Base-by-base conservation (phyloP, 78 protist genomes). In the Isochrysis galbana region DNA sequence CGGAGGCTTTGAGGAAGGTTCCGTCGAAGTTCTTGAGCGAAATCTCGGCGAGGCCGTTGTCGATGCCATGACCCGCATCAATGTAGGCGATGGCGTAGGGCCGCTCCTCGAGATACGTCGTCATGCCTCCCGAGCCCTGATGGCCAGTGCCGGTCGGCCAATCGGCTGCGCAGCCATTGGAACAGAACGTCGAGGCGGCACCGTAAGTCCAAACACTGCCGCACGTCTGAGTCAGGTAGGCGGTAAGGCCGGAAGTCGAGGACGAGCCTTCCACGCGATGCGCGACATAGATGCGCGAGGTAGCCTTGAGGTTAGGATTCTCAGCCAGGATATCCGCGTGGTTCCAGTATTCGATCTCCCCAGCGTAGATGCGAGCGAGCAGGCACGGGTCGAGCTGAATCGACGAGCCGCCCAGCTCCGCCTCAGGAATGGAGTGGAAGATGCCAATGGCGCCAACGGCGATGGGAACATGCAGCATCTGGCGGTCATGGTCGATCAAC, bases 391-490 rank as follows among this genome's bases (percentile, higher is more conserved):
- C 14, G 29, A 87, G 78, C 26, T 55, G 5, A 25, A 87, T 1
- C 34, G 55, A 22, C 17, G 17, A 38, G 42, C 32, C 36, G 82
- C 82, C 82, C 42, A 72, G 82, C 82, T 72, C 82, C 2, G 78
- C 39, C 38, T 2, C 47, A 25, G 91, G 91, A 10, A 87, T 41
- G 48, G 10, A 26, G 78, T 26, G 69, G 32, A 51, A 87, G 26
- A 87, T 78, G 29, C 72, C n/a, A 48, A 87, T 87, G 78, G 80
- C 78, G 23, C 91, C 91, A 22, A 87, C 46, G 42, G 74, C 78
- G 78, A 87, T 39, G 41, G 91, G 91, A 3, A 87, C 10, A 42
- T 87, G 91, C 26, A 87, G 82, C 41, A 55, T 36, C n/a, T 34
- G 38, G 38, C 78, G 42, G 29, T 54, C 72, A 32, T 19, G 38